phyloP scores from a whole-genome alignment of 305 asterid genomes.

The Ajuga reptans region DNA sequence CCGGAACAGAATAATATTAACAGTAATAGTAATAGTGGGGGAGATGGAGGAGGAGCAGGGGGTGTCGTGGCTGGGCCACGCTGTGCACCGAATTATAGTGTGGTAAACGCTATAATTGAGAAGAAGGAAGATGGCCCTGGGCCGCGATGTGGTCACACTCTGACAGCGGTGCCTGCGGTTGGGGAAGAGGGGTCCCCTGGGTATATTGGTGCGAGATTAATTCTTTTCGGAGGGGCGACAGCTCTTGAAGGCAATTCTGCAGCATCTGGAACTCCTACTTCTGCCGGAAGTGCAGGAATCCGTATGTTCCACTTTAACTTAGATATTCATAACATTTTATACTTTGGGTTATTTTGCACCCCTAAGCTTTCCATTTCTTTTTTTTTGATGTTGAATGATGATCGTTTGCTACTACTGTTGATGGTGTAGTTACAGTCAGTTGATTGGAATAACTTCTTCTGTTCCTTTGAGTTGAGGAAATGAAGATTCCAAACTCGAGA shows the following conservation, averaged over 20 bases:
- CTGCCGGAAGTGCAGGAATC: conserved; percentile 97
- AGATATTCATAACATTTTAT: conserved; percentile 5
- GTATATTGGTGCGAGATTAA: conserved; percentile 76
- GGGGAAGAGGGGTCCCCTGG: conserved; percentile 91
- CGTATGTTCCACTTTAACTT: conserved; percentile 40
- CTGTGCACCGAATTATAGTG: conserved; percentile 81
- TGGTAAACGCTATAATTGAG: conserved; percentile 65
- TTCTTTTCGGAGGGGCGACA: conserved; percentile 95
- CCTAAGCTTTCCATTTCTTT: background rate
- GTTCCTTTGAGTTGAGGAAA: background rate
- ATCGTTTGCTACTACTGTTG: background rate
- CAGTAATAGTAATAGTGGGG: conserved; percentile 24
- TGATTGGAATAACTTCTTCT: background rate
- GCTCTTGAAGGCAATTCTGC: conserved; percentile 95
- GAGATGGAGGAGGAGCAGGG: conserved; percentile 35
- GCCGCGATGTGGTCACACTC: conserved; percentile 92
- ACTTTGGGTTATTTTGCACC: background rate
- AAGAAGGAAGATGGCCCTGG: conserved; percentile 99
- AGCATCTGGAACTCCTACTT: conserved; percentile 73
- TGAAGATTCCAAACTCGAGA: conserved; percentile 2
- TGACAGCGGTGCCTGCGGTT: conserved; percentile 88
- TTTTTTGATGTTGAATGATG: background rate
- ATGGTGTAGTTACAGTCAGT: conserved; percentile 11
- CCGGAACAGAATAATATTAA: conserved; percentile 18
- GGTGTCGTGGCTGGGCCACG: conserved; percentile 68